Conservation (phyloP, 345 rosid genomes). For the Bretschneidera sinensis region DNA sequence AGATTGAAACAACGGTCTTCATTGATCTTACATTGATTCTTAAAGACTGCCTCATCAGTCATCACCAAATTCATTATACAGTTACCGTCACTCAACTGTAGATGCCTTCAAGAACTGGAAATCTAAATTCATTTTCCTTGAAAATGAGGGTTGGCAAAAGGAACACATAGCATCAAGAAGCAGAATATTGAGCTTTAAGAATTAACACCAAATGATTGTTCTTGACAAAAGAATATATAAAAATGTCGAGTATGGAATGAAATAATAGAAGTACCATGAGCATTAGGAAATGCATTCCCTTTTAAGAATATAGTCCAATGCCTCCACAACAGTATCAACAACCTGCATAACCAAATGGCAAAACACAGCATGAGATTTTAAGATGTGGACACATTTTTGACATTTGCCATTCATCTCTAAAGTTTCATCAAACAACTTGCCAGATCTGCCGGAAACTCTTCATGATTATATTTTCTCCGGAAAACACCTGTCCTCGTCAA, state of each 20-base stretch:
- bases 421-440: constrained; percentile 20
- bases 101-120: too few relatives aligned
- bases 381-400: background rate
- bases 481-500: constrained; percentile 45
- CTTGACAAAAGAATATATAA: too few relatives aligned
- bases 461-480: constrained; percentile 27
- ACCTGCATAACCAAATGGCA: constrained; percentile 24
- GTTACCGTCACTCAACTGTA: too few relatives aligned
- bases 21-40: too few relatives aligned
- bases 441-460: constrained; percentile 40
- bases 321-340: constrained; percentile 46
- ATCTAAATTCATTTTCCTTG: too few relatives aligned
- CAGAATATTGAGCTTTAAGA: too few relatives aligned
- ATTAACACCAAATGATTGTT: too few relatives aligned
- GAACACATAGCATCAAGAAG: too few relatives aligned
- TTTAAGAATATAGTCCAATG: constrained; percentile 40
- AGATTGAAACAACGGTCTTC: too few relatives aligned
- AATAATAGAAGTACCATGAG: background rate
- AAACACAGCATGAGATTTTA: constrained; percentile 1
- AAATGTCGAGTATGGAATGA: background rate
- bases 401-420: background rate
- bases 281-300: constrained; percentile 16
- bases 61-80: too few relatives aligned
- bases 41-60: too few relatives aligned
- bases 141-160: too few relatives aligned